Conservation (phyloP, 2,329 filamentous ascomycete species). For the Aspergillus costaricaensis region DNA sequence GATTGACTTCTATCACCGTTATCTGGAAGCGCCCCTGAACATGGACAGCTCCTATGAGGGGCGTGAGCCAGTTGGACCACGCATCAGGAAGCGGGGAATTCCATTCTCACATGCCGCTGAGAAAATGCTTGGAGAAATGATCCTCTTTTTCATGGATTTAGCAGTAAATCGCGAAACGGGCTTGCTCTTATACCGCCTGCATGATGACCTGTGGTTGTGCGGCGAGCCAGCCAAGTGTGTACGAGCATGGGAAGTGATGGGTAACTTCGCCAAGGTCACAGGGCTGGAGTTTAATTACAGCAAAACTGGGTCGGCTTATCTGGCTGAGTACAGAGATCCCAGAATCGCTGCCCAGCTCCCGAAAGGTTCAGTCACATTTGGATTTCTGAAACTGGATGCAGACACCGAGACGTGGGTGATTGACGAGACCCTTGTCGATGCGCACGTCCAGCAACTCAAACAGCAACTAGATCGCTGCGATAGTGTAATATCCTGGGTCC, state of each 20-base stretch:
- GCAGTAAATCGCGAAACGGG: constrained; percentile 49
- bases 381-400: constrained; percentile 48
- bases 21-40: constrained; percentile 50
- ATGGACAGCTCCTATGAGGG: constrained; percentile 36
- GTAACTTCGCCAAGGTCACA: constrained; percentile 46
- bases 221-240: constrained; percentile 45
- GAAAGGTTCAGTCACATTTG: constrained; percentile 54
- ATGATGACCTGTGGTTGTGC: constrained; percentile 55
- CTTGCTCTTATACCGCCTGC: constrained; percentile 48
- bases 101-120: constrained; percentile 51
- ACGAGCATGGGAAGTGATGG: constrained; percentile 48
- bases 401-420: constrained; percentile 40
- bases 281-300: constrained; percentile 46
- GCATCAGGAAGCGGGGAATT: constrained; percentile 47
- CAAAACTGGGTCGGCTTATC: constrained; percentile 54
- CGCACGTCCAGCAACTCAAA: constrained; percentile 44
- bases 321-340: constrained; percentile 33
- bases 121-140: constrained; percentile 51
- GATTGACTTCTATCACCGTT: constrained; percentile 49
- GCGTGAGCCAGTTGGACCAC: constrained; percentile 31
- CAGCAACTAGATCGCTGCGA: constrained; percentile 45
- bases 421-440: constrained; percentile 40
- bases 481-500: constrained; percentile 56
- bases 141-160: constrained; percentile 52
- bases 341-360: constrained; percentile 45